These are phyloP conservation scores for Zymoseptoria tritici DNA, from an alignment of 2,329 filamentous ascomycete genomes.

Conservation along the genomic window DNA sequence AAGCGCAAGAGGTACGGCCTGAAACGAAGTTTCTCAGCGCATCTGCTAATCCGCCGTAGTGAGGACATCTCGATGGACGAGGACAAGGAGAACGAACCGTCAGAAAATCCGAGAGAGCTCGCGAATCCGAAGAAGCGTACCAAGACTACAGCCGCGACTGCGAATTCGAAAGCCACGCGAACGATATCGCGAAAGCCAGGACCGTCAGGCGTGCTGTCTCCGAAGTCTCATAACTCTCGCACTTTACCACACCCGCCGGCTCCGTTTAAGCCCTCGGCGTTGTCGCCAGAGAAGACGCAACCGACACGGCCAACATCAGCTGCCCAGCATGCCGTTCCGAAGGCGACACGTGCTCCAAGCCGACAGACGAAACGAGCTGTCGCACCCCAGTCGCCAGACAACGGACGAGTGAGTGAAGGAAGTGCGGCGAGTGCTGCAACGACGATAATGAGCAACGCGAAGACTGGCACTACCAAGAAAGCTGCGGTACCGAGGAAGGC, in stretches of 20 bases:
- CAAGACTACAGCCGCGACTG: conserved; percentile 27
- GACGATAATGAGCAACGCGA: conserved; percentile 53
- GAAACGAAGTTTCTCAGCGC: not conserved
- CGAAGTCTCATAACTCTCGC: conserved; percentile 73
- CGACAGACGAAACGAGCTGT: conserved; percentile 46
- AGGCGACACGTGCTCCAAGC: conserved; percentile 54
- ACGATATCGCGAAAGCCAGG: conserved; percentile 28
- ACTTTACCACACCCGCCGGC: conserved; percentile 51
- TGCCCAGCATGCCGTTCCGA: conserved; percentile 34
- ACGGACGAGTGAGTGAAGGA: conserved; percentile 42
- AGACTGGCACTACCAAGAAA: conserved; percentile 28
- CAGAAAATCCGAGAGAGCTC: conserved; percentile 31
- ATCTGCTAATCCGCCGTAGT: not conserved
- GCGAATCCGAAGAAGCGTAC: conserved; percentile 64
- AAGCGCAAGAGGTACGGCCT: conserved; percentile 18
- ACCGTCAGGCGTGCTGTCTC: conserved; percentile 61
- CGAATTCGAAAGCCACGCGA: conserved; percentile 28
- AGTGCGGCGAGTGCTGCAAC: conserved; percentile 56
- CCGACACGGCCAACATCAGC: conserved; percentile 5
- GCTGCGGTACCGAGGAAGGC: conserved; percentile 6
- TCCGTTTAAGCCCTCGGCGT: conserved; percentile 13
- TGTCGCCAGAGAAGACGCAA: conserved; percentile 51
- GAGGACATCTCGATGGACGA: conserved; percentile 31
- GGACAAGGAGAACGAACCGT: conserved; percentile 72
- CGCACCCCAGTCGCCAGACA: conserved; percentile 1